Base-by-base conservation (phyloP, 106 monocot species). In the Acorus gramineus region DNA sequence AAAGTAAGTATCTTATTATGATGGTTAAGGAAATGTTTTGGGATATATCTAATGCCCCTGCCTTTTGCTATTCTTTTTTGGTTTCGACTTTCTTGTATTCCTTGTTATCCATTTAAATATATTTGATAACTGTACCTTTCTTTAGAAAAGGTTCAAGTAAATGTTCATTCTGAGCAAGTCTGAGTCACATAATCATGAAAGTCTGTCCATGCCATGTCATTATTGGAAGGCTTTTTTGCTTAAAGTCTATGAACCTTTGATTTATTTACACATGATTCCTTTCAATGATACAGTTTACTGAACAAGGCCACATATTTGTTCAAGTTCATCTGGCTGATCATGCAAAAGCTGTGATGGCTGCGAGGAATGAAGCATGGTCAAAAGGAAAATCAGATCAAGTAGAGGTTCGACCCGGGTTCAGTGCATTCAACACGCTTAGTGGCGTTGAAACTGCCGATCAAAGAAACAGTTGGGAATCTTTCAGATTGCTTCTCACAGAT, bases 271-370 rank as follows among this genome's bases (percentile, higher is more conserved):
- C 28, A 28, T 28, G 28, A 28, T 28, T 28, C 0, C 28, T 28
- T 28, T 0, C 28, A 28, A 28, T 28, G 28, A 28, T 74, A 61
- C 78, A 98, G 96, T 98, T 96, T 66, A 96, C 96, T 8, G 91
- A 88, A 50, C 82, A 69, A 43, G 96, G 96, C 42, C 96, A 98
- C 70, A 91, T 98, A 72, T 88, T 98, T 73, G 85, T 98, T 52
- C 82, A 83, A 75, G 96, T 98, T 68, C 85, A 77, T 71, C 57
- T 98, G 59, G 85, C 81, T 44, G 80, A 79, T 50, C 68, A 66
- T 61, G 73, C 80, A 59, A 85, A 79, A 49, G 68, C 12, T 8
- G 69, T 46, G 14, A 53, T 52, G 28, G 49, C 70, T 74, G 72
- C 77, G 63, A 81, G 76, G 73, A 4, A 52, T 8, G 62, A 76